These are phyloP conservation scores for Vaccinium macrocarpon DNA, from an alignment of 148 eudicot genomes.

Conservation along the genomic window DNA sequence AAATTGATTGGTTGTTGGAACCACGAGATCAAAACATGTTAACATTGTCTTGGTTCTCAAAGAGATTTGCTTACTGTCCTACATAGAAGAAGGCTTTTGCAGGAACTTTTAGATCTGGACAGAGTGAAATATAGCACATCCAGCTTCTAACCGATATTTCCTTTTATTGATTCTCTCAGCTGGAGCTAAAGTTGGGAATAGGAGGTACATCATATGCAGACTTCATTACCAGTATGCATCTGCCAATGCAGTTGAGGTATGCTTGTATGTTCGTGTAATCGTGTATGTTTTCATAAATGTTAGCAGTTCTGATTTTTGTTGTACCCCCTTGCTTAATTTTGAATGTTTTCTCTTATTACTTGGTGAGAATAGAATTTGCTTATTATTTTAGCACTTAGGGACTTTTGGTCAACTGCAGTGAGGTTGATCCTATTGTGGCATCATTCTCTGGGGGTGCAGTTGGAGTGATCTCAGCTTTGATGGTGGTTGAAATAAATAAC, in stretches of 20 bases:
- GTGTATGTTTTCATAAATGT: neutral
- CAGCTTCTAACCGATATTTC: constrained; percentile 5
- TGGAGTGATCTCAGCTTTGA: constrained; percentile 94
- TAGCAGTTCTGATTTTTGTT: constrained; percentile 1
- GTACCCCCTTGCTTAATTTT: neutral
- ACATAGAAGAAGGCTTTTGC: constrained; percentile 8
- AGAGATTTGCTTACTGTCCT: neutral
- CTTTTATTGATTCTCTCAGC: constrained; percentile 32
- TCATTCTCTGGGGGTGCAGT: constrained; percentile 99
- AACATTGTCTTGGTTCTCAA: neutral
- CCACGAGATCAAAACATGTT: neutral
- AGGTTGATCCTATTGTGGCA: constrained; percentile 97
- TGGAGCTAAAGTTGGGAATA: constrained; percentile 86
- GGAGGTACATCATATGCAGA: constrained; percentile 91
- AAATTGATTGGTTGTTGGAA: too few relatives aligned
- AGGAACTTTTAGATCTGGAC: neutral
- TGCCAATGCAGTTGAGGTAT: constrained; percentile 91
- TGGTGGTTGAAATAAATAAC: constrained; percentile 98
- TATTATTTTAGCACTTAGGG: neutral
- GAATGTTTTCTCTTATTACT: neutral
- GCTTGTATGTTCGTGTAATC: neutral
- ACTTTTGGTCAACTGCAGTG: constrained; percentile 38
- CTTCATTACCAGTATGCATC: constrained; percentile 76
- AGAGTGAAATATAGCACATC: neutral
- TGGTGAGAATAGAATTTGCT: neutral